Evolutionary conservation across 768 basidiomycete genomes (phyloP).

Genomic region (Podaxis carcinomalis): DNA sequence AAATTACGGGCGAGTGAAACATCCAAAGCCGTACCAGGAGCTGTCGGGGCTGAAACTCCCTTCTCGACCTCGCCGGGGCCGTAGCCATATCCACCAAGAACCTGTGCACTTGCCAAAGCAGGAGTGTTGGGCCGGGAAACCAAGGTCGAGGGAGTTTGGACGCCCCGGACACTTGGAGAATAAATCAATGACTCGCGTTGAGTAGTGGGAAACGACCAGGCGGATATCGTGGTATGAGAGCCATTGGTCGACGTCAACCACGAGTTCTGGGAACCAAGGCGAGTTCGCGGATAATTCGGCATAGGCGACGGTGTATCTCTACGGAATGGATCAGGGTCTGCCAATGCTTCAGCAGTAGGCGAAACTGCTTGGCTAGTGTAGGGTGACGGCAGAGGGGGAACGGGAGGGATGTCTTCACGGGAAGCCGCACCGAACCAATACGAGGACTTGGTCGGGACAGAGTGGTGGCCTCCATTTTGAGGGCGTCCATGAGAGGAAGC

Average conservation of each 20-base stretch:
- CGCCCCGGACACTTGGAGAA: conserved; percentile 35
- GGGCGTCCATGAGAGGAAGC: conserved; percentile 29
- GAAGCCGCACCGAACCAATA: conserved; percentile 56
- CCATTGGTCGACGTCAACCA: conserved; percentile 68
- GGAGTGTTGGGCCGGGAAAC: conserved; percentile 47
- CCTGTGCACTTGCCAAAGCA: conserved; percentile 52
- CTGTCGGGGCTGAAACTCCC: conserved; percentile 39
- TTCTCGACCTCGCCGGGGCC: conserved; percentile 49
- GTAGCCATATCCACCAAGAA: conserved; percentile 68
- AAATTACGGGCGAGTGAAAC: conserved; percentile 50
- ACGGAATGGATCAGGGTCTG: conserved; percentile 63
- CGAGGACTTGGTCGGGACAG: conserved; percentile 51
- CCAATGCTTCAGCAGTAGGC: conserved; percentile 31
- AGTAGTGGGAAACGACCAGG: conserved; percentile 66
- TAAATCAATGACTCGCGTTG: conserved; percentile 28
- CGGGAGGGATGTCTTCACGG: conserved; percentile 52
- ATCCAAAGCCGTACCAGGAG: conserved; percentile 45
- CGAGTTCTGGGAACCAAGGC: conserved; percentile 64
- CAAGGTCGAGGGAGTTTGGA: conserved; percentile 36
- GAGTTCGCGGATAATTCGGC: conserved; percentile 36
- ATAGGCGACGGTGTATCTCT: conserved; percentile 41
- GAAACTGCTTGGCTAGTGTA: conserved; percentile 40
- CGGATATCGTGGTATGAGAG: conserved; percentile 53
- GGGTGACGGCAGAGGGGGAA: conserved; percentile 63
- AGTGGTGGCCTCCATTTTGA: conserved; percentile 34